These are phyloP conservation scores for Irpex rosettiformis DNA, from an alignment of 1,284 basidiomycete species.

Conservation along the genomic window DNA sequence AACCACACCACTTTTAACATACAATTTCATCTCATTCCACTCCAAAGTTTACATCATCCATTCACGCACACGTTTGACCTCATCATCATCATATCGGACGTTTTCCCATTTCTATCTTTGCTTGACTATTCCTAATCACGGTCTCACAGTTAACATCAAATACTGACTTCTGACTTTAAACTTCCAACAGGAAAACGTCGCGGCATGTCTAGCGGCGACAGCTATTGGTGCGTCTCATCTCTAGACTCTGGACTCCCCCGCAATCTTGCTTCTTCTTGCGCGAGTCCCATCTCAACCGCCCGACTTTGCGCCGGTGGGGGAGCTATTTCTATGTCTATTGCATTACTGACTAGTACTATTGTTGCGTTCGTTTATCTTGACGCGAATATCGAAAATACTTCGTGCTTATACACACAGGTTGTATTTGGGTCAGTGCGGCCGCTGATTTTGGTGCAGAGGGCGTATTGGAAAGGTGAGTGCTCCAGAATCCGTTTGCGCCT, in stretches of 20 bases:
- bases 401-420: constrained; percentile 32
- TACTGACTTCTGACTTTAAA: no score
- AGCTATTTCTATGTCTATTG: neutral
- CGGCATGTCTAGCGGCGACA: constrained; percentile 72
- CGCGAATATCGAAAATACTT: no score
- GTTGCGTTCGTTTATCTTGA: no score
- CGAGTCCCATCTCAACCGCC: neutral
- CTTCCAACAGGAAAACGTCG: constrained; percentile 64
- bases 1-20: no score
- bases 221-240: constrained; percentile 49
- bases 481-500: neutral
- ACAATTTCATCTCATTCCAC: no score
- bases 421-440: constrained; percentile 84
- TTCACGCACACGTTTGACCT: neutral
- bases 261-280: no score
- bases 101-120: no score
- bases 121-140: no score
- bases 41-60: neutral
- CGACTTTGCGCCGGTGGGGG: neutral
- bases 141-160: neutral
- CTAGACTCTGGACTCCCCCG: no score
- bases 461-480: constrained; percentile 68
- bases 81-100: no score
- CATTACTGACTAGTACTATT: neutral
- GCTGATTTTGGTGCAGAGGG: constrained; percentile 85